Evolutionary conservation across 257 asterid species (phyloP), one percentile per base, ranked within the genome.

Genomic region (Jasminum sambac): DNA sequence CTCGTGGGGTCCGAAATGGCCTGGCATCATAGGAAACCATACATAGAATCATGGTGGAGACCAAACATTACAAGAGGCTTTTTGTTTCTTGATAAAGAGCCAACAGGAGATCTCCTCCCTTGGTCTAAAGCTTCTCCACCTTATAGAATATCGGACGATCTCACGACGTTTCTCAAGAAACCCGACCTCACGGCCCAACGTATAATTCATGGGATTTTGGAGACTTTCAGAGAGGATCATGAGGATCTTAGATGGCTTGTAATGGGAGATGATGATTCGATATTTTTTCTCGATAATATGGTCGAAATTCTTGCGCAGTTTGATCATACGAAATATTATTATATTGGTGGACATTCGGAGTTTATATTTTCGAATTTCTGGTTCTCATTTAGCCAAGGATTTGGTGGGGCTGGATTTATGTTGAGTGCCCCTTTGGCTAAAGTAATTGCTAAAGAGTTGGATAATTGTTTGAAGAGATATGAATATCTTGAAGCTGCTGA

Each of bases 191-290:
- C 0, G 70, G 66, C 0, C 89, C 90, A 0, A 0, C 79, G 90
- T 2, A 83, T 89, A 87, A 85, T 86, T 2, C 91, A 78, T 44
- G 94, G 88, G 3, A 85, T 90, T 8, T 67, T 78, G 80, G 96
- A 90, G 81, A 64, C 75, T 16, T 48, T 85, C 42, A 64, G 83
- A 14, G 90, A 86, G 26, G 82, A 74, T 5, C 41, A 84, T 0
- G 84, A 75, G 17, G 57, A 78, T 0, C 60, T 87, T 0, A 75
- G 96, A 13, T 89, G 96, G 96, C 70, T 86, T 0, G 86, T 90
- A 0, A 88, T 90, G 86, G 96, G 93, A 6, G 95, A 88, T 14
- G 96, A 90, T 38, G 96, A 90, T 39, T 78, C 96, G 0, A 21
- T 90, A 1, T 88, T 90, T 46, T 86, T 90, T 9, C 62, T 88